Evolutionary conservation across 352 stramenopile species (phyloP), one percentile per base, ranked within the genome.

Genomic region (Pythium volutum): DNA sequence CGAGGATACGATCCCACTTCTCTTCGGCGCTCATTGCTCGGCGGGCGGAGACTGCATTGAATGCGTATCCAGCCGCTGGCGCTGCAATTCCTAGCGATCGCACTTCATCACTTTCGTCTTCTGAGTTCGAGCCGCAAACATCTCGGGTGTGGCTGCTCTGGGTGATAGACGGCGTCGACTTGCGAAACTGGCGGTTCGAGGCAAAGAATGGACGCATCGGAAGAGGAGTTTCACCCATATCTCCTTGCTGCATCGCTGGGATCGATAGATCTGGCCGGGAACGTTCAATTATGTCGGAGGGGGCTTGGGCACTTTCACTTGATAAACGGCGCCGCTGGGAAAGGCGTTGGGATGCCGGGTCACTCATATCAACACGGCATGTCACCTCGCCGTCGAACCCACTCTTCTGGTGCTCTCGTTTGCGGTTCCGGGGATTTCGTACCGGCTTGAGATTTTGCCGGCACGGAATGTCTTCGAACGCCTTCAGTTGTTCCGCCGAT

Each of bases 1-100:
- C 74, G 27, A 91, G 68, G 49, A 91, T 91, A 26, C 73, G 74
- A 64, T 91, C 81, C 81, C 81, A 91, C 60, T 91, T 91, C 48
- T 87, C 79, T 68, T 91, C 81, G 3, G 71, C 77, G 29, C 38
- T 64, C 14, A 68, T 51, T 25, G 45, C 33, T 62, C 56, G 33
- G 38, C 66, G 29, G 22, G 62, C 22, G 6, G 68, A 39, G 18
- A 62, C 45, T 1, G 52, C 43, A 36, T 67, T 62, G 53, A 67
- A 67, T 10, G 20, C 51, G 12, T 12, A 12, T 31, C 20, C 20
- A 16, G 27, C 6, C 7, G 11, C 36, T n/a, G 43, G 16, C 27
- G 23, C 16, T n/a, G 15, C 10, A 20, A 4, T 2, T 18, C 29
- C 7, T 8, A 45, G 46, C 10, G 52, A 43, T 51, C 54, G 66